Percentiles rank a stretch among this genome's conserved stretches.
Evolutionary conservation across 2,329 filamentous ascomycete species (phyloP).

Genomic region (Fusarium nodosum): DNA sequence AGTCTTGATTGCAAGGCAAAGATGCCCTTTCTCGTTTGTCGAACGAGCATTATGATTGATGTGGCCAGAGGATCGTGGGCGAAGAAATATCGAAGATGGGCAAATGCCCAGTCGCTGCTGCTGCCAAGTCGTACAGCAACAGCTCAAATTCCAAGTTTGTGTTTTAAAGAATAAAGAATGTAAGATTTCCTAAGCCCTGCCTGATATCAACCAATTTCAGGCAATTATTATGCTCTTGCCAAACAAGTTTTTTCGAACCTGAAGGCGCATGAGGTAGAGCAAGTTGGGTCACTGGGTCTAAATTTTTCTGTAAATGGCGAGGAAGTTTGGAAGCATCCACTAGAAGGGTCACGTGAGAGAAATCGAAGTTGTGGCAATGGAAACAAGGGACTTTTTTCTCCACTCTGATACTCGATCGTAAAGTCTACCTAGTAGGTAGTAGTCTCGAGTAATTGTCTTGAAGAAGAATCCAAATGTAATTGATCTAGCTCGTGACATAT

Average conservation of each 20-base stretch:
- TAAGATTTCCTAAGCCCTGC: not conserved
- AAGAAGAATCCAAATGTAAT: no score
- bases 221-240: not conserved
- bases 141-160: not conserved
- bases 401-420: slow-evolving; percentile 2
- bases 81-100: slow-evolving; percentile 21
- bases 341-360: slow-evolving; percentile 40
- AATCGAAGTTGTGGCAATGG: slow-evolving; percentile 18
- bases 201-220: not conserved
- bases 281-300: slow-evolving; percentile 40
- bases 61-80: slow-evolving; percentile 7
- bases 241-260: slow-evolving; percentile 4
- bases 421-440: no score
- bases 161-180: not conserved
- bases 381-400: slow-evolving; percentile 18
- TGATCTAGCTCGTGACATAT: no score
- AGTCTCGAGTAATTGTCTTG: no score
- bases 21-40: slow-evolving; percentile 52
- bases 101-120: slow-evolving; percentile 37
- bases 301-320: slow-evolving; percentile 49
- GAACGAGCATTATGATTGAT: slow-evolving; percentile 54
- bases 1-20: slow-evolving; percentile 15
- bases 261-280: slow-evolving; percentile 36
- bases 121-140: slow-evolving; percentile 3
- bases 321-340: slow-evolving; percentile 12